A percentile compares a stretch with the other conserved stretches of the same genome.
Evolutionary conservation across 2,329 filamentous ascomycete species (phyloP).

Genomic region (Exserohilum rostratum): DNA sequence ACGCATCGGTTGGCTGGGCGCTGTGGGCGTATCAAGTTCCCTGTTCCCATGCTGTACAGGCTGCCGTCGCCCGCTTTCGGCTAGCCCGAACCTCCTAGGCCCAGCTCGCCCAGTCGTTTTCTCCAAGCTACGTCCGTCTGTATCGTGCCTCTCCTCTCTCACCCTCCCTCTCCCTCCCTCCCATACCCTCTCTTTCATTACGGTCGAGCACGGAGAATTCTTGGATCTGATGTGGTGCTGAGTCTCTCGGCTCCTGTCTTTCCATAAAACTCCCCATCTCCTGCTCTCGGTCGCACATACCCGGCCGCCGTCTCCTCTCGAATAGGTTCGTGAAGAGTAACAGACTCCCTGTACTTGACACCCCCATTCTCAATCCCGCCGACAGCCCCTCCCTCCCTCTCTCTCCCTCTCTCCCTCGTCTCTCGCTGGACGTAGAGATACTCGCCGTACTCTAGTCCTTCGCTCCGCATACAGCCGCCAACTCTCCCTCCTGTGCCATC

Average conservation of each 20-base stretch:
- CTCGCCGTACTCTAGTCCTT: constrained; percentile 42
- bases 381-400: constrained; percentile 24
- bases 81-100: constrained; percentile 36
- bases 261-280: constrained; percentile 46
- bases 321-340: constrained; percentile 43
- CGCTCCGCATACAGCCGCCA: constrained; percentile 49
- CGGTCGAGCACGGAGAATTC: constrained; percentile 47
- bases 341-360: constrained; percentile 32
- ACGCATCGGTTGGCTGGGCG: constrained; percentile 21
- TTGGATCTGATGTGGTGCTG: constrained; percentile 49
- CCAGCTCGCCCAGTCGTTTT: constrained; percentile 44
- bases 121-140: constrained; percentile 44
- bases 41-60: constrained; percentile 42
- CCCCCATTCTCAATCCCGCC: constrained; percentile 12
- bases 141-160: constrained; percentile 35
- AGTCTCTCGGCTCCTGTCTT: constrained; percentile 39
- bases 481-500: constrained; percentile 31
- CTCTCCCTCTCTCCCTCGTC: constrained; percentile 21
- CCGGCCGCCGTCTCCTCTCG: constrained; percentile 45
- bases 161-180: constrained; percentile 33
- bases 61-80: constrained; percentile 27
- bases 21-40: constrained; percentile 22
- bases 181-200: constrained; percentile 39
- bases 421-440: constrained; percentile 42
- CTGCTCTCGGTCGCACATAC: constrained; percentile 44